These are phyloP conservation scores for Nakazawaea pomicola DNA, from an alignment of 805 yeast species.

Conservation along the genomic window DNA sequence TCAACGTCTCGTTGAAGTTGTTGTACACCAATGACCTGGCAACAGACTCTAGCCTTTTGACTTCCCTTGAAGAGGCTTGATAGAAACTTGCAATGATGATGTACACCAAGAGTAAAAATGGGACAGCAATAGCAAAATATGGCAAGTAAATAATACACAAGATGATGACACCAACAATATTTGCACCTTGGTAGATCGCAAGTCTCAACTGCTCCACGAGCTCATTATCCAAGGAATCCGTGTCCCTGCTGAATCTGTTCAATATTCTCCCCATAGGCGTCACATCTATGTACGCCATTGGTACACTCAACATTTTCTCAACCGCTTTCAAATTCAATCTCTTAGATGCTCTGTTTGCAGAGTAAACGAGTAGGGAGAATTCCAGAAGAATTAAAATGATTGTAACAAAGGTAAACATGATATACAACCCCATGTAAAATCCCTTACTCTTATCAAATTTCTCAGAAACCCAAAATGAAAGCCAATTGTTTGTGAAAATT, in stretches of 20 bases:
- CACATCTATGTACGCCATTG: conserved; percentile 24
- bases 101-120: conserved; percentile 31
- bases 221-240: conserved; percentile 24
- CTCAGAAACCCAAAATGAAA: conserved; percentile 17
- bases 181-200: conserved; percentile 19
- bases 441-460: conserved; percentile 13
- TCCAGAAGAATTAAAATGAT: conserved; percentile 7
- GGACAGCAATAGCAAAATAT: conserved; percentile 41
- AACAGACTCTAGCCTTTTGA: conserved; percentile 46
- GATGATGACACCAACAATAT: conserved; percentile 16
- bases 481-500: conserved; percentile 17
- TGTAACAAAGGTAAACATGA: conserved; percentile 14
- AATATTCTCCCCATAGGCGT: conserved; percentile 26
- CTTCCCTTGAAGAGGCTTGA: conserved; percentile 46
- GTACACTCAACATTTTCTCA: conserved; percentile 17
- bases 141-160: conserved; percentile 37
- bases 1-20: conserved; percentile 44
- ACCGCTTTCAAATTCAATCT: conserved; percentile 17
- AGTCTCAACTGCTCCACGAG: conserved; percentile 20
- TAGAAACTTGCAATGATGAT: conserved; percentile 34
- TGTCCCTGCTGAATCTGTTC: conserved; percentile 25
- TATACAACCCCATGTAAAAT: conserved; percentile 16
- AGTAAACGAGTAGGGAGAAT: conserved; percentile 13
- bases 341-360: conserved; percentile 17
- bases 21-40: conserved; percentile 48